Evolutionary conservation across 495 filamentous ascomycete genomes (phyloP).

Genomic region (Articulospora tetracladia): DNA sequence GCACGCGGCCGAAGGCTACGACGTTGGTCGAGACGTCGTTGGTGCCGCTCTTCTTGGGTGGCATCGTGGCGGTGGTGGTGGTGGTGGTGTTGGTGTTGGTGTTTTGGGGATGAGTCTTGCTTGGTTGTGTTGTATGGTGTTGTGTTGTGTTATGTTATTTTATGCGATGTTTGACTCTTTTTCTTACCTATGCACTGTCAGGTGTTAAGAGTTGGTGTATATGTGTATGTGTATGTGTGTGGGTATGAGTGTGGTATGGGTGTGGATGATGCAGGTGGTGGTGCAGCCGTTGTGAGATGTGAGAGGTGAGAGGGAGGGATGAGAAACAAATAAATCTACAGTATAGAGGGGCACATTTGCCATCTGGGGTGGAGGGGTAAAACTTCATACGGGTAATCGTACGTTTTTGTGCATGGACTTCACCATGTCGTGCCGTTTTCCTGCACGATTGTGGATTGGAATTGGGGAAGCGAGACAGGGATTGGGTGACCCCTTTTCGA

Average conservation of each 20-base stretch:
- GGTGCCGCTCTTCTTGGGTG: conserved; percentile 23
- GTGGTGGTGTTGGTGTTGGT: neutral
- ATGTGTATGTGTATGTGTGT: no score
- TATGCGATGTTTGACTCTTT: no score
- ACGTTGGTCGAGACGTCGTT: conserved; percentile 24
- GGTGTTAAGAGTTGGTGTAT: no score
- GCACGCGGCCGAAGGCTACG: conserved; percentile 25
- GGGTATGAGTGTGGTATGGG: no score
- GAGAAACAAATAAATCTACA: no score
- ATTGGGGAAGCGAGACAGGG: neutral
- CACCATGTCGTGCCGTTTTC: neutral
- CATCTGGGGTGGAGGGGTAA: neutral
- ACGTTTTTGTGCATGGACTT: neutral
- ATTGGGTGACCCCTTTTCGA: neutral
- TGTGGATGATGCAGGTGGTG: no score
- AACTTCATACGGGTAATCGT: neutral
- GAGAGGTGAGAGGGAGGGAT: neutral
- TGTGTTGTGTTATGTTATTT: no score
- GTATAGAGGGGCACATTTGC: neutral
- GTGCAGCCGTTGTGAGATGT: no score
- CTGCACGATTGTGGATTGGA: neutral
- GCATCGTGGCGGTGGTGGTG: conserved; percentile 17
- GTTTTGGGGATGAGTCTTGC: neutral
- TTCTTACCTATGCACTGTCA: no score
- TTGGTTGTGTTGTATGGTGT: neutral